Conservation (phyloP, 2,329 filamentous ascomycete species). For the Cercospora berteroae region DNA sequence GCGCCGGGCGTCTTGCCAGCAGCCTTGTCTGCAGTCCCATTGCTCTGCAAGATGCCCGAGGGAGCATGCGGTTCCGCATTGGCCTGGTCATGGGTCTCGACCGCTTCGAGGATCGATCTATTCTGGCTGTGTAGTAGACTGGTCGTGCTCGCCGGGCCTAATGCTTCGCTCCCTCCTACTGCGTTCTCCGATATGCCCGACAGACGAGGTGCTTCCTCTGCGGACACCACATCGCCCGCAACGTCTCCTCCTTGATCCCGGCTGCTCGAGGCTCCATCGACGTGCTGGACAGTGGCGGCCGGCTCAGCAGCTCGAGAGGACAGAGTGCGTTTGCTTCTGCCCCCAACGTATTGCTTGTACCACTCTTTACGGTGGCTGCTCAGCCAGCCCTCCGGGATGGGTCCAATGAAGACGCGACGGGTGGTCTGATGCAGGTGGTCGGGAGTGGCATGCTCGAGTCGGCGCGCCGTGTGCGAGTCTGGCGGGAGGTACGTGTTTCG, state of each 20-base stretch:
- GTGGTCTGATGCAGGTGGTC: conserved; percentile 62
- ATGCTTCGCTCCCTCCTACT: conserved; percentile 9
- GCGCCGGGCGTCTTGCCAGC: conserved; percentile 21
- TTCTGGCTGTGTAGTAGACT: conserved; percentile 31
- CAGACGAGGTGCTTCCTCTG: conserved; percentile 6
- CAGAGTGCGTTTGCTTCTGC: conserved; percentile 28
- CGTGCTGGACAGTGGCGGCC: not conserved
- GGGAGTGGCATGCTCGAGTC: conserved; percentile 56
- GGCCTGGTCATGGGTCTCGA: conserved; percentile 12
- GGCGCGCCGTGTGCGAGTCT: conserved; percentile 42
- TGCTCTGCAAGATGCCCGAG: conserved; percentile 12
- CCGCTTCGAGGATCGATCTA: conserved; percentile 15
- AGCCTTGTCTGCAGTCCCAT: conserved; percentile 17
- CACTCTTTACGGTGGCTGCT: conserved; percentile 62
- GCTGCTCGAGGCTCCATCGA: conserved; percentile 6
- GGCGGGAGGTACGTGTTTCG: conserved; percentile 25
- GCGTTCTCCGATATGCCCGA: conserved; percentile 11
- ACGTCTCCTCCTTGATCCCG: not conserved
- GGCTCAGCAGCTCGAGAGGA: conserved; percentile 34
- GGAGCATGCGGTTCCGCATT: conserved; percentile 15
- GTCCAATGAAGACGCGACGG: conserved; percentile 63
- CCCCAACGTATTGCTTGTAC: conserved; percentile 55
- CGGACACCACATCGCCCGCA: not conserved
- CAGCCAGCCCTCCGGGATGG: conserved; percentile 64
- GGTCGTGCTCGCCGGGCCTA: conserved; percentile 28